These are phyloP conservation scores for Fusarium ramigenum DNA, from an alignment of 2,329 filamentous ascomycete species.

Conservation along the genomic window DNA sequence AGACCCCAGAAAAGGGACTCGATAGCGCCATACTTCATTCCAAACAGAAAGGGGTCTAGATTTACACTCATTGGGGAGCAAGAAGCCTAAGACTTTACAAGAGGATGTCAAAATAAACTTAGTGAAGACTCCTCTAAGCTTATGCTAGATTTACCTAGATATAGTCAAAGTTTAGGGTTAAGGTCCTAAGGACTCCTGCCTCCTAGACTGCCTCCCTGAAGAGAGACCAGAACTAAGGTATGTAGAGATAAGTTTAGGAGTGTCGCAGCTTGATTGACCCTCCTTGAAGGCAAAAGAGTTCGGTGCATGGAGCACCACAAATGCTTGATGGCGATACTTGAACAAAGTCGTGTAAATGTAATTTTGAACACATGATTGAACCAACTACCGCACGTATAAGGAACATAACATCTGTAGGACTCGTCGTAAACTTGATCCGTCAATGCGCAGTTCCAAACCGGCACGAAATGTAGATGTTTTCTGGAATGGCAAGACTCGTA, in stretches of 20 bases:
- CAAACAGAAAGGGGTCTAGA: not conserved
- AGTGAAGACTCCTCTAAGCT: not conserved
- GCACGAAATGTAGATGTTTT: not conserved
- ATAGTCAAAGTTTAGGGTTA: fast-evolving
- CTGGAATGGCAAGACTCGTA: not conserved
- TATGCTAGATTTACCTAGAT: not conserved
- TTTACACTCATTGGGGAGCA: not conserved
- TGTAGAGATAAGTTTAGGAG: fast-evolving
- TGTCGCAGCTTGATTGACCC: not conserved
- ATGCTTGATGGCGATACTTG: not conserved
- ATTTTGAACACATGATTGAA: fast-evolving
- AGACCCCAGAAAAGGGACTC: not conserved
- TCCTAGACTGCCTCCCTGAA: too few relatives aligned
- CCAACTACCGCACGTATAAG: fast-evolving
- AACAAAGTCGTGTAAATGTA: not conserved
- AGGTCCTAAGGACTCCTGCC: fast-evolving
- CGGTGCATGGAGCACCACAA: not conserved
- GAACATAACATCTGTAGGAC: not conserved
- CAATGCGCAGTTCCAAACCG: not conserved
- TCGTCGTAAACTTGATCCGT: fast-evolving
- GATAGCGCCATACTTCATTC: not conserved
- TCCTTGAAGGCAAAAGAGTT: not conserved
- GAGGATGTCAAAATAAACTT: not conserved
- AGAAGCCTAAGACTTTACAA: not conserved
- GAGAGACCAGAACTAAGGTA: not conserved